A percentile compares a stretch with the other conserved stretches of the same genome.
phyloP scores from a whole-genome alignment of 805 yeast species.

The Candida sphagnicola region DNA sequence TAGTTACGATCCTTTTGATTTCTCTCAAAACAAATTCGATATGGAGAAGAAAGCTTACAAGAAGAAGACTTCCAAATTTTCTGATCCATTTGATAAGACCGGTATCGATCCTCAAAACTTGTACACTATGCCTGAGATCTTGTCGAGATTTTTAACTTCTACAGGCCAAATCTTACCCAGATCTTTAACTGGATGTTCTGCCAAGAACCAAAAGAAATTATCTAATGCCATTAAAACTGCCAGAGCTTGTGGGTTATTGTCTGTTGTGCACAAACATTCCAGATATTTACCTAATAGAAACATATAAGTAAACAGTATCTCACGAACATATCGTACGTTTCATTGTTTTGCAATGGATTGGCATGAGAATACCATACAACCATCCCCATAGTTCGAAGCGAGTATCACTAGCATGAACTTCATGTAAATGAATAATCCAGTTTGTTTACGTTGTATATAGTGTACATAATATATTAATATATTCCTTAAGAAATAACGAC shows the following conservation, averaged over 20 bases:
- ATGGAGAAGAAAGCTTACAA: constrained; percentile 40
- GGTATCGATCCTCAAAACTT: constrained; percentile 67
- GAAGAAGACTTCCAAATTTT: constrained; percentile 16
- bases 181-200: constrained; percentile 62
- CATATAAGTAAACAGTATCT: constrained; percentile 25
- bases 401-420: too few species aligned
- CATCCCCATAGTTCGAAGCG: too few species aligned
- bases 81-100: constrained; percentile 37
- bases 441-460: neutral
- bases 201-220: constrained; percentile 64
- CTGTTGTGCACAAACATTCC: constrained; percentile 66
- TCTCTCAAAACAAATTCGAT: constrained; percentile 54
- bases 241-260: constrained; percentile 73
- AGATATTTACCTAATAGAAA: constrained; percentile 39
- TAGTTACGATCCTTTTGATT: constrained; percentile 80
- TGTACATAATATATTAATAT: neutral
- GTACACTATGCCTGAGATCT: constrained; percentile 66
- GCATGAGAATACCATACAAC: too few species aligned
- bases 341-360: too few species aligned
- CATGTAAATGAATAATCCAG: too few species aligned
- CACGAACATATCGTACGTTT: too few species aligned
- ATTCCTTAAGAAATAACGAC: neutral
- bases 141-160: constrained; percentile 61
- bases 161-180: constrained; percentile 78
- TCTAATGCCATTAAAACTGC: constrained; percentile 78